Base-by-base conservation (phyloP, 371 early-diverging fungal species). In the Mucor indicus region DNA sequence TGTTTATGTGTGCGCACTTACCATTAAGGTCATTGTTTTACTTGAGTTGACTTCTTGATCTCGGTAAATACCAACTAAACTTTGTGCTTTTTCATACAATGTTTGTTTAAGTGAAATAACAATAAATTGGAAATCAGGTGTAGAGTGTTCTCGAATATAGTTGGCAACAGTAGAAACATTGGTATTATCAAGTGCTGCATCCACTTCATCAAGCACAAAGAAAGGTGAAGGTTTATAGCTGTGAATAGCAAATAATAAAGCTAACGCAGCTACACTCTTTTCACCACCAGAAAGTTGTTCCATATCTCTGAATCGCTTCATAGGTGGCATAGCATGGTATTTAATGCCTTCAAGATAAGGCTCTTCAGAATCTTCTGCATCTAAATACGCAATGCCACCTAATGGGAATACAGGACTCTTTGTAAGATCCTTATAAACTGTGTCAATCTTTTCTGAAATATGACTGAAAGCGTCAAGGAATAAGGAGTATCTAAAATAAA, bases 181-280 rank as follows among this genome's bases (percentile, higher is more conserved):
- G 44, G 90, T 83, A 67, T 94, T 94, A 66, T 99, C 99, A 29
- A 99, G 77, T 0, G 99, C 99, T 6, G 99, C 96, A 75, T 99
- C 99, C 6, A 99, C 93, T 73, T 99, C 99, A 67, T 99, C 99
- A 53, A 99, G 79, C 4, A 99, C 93, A 82, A 99, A 98, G 81
- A 99, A 99, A 2, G 99, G 99, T 8, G 99, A 87, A 12, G 98
- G 98, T 31, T 87, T 88, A 72, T 84, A 96, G 25, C 81, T 84
- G 65, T 98, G 96, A 57, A 99, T 87, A 29, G 99, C 98, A 77
- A 99, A 96, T 54, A 99, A 79, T 39, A 99, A 75, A 11, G 98
- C 95, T 19, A 99, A 70, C 1, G 97, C 95, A 0, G 98, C 98
- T 20, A 99, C 92, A 12, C 99, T 98, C 81, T 97, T 98, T 75